Evolutionary conservation across 805 yeast species (phyloP).

Genomic region (Barnettozyma vustinii): DNA sequence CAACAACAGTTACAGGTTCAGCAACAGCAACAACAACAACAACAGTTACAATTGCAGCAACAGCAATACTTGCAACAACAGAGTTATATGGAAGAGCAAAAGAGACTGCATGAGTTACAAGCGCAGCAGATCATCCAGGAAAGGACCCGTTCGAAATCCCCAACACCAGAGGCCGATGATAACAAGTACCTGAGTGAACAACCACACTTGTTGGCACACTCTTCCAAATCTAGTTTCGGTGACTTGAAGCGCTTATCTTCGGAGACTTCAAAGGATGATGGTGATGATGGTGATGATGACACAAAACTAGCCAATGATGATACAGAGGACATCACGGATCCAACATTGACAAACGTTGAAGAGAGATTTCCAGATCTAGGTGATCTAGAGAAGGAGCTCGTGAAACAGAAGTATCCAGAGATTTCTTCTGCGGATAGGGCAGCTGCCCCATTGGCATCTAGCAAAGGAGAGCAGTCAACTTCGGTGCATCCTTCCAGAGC

Average conservation of each 20-base stretch:
- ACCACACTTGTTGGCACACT: constrained; percentile 18
- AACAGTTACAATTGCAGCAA: constrained; percentile 17
- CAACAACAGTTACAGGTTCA: constrained; percentile 36
- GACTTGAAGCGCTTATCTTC: constrained; percentile 11
- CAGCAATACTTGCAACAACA: constrained; percentile 15
- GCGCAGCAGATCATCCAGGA: background rate
- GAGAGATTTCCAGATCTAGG: constrained; percentile 49
- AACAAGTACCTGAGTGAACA: constrained; percentile 8
- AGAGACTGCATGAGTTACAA: constrained; percentile 12
- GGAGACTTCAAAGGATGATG: constrained; percentile 2
- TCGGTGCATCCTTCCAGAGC: constrained; percentile 1
- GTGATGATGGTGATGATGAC: constrained; percentile 3
- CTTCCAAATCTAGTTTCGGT: constrained; percentile 24
- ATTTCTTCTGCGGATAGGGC: background rate
- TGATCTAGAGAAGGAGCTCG: constrained; percentile 18
- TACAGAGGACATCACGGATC: constrained; percentile 18
- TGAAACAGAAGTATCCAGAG: constrained; percentile 11
- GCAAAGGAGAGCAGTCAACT: background rate
- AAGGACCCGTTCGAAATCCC: background rate
- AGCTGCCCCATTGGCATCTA: background rate
- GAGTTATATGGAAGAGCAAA: constrained; percentile 17
- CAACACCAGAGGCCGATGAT: background rate
- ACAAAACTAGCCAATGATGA: background rate
- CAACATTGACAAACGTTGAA: constrained; percentile 41
- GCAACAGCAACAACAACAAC: constrained; percentile 35